These are phyloP conservation scores for Breynia disticha DNA, from an alignment of 441 rosid genomes.

Conservation along the genomic window DNA sequence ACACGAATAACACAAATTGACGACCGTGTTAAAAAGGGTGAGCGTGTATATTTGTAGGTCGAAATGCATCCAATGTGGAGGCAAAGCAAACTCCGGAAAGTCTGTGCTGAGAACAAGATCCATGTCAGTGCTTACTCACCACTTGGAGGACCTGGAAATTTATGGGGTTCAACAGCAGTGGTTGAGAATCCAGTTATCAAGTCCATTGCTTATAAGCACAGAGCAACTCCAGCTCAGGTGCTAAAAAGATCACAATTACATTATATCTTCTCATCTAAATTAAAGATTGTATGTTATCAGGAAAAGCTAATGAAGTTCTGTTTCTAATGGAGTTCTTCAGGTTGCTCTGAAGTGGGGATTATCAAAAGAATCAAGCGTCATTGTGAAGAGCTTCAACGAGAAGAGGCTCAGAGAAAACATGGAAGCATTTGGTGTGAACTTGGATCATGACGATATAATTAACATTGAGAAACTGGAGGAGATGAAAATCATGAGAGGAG, in stretches of 20 bases:
- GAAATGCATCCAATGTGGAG: conserved; percentile 97
- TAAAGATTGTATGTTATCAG: too few species aligned
- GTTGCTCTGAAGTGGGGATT: conserved; percentile 79
- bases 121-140: conserved; percentile 88
- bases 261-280: too few species aligned
- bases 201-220: conserved; percentile 59
- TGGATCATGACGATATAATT: conserved; percentile 46
- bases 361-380: conserved; percentile 37
- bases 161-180: conserved; percentile 75
- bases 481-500: conserved; percentile 77
- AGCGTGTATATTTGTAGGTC: conserved; percentile 32
- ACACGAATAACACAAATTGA: not conserved
- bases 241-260: too few species aligned
- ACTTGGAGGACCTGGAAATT: conserved; percentile 70
- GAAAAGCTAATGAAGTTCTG: not conserved
- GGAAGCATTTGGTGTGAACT: conserved; percentile 13
- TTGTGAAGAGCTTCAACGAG: conserved; percentile 9
- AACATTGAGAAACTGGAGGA: conserved; percentile 51
- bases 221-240: conserved; percentile 69
- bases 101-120: conserved; percentile 49
- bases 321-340: conserved; percentile 15
- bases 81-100: conserved; percentile 53
- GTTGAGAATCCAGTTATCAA: conserved; percentile 46
- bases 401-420: conserved; percentile 1
- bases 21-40: not conserved